These are phyloP conservation scores for Shiraia sp. DNA, from an alignment of 2,329 filamentous ascomycete species.

Conservation along the genomic window DNA sequence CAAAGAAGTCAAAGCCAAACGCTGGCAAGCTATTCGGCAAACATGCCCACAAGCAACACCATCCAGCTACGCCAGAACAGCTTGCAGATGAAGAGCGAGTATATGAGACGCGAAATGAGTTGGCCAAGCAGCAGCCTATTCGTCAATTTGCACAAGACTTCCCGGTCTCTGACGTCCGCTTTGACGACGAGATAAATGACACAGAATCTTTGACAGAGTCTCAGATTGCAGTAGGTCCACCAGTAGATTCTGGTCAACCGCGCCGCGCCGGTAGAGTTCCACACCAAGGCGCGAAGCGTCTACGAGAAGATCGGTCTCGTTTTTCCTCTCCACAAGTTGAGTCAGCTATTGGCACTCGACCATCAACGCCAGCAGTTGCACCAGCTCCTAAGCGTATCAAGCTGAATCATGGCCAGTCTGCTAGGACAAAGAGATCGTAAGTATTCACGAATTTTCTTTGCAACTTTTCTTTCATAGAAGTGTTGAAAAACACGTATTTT, in stretches of 20 bases:
- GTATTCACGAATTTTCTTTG: constrained; percentile 20
- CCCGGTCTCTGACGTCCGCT: constrained; percentile 38
- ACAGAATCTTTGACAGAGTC: constrained; percentile 43
- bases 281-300: constrained; percentile 35
- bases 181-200: constrained; percentile 42
- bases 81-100: constrained; percentile 30
- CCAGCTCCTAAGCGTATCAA: constrained; percentile 40
- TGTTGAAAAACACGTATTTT: constrained; percentile 26
- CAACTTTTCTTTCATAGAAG: constrained; percentile 9
- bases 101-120: constrained; percentile 26
- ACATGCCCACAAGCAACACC: constrained; percentile 34
- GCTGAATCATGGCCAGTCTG: constrained; percentile 40
- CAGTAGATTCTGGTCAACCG: constrained; percentile 34
- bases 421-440: constrained; percentile 46
- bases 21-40: constrained; percentile 36
- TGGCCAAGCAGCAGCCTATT: constrained; percentile 31
- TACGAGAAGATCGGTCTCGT: constrained; percentile 33
- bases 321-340: constrained; percentile 38
- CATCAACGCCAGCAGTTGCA: constrained; percentile 37
- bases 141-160: constrained; percentile 24
- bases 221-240: constrained; percentile 41
- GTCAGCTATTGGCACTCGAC: constrained; percentile 36
- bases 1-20: constrained; percentile 37
- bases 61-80: constrained; percentile 31
- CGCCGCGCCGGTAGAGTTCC: constrained; percentile 35